Evolutionary conservation across 2,329 filamentous ascomycete species (phyloP).

Genomic region (Aspergillus pseudotamarii): DNA sequence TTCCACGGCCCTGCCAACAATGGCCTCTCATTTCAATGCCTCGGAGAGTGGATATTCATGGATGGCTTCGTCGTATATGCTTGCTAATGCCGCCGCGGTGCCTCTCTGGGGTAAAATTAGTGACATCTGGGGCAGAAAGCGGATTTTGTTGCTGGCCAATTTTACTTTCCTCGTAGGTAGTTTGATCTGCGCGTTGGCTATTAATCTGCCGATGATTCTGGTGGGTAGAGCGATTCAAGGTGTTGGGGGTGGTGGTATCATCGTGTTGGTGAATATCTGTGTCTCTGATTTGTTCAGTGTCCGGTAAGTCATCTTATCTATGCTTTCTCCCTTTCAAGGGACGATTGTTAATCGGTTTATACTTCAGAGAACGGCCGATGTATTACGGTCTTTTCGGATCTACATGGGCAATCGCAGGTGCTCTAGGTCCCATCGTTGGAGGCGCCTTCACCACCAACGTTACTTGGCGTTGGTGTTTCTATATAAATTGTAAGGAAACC

Average conservation of each 20-base stretch:
- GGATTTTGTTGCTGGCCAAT: conserved; percentile 62
- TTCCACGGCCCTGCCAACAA: conserved; percentile 50
- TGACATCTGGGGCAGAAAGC: conserved; percentile 70
- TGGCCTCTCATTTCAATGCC: conserved; percentile 46
- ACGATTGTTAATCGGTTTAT: conserved; percentile 11
- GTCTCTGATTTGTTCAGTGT: conserved; percentile 67
- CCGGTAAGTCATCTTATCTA: conserved; percentile 37
- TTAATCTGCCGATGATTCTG: conserved; percentile 65
- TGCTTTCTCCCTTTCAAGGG: neutral
- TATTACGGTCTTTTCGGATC: conserved; percentile 66
- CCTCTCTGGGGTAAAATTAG: conserved; percentile 66
- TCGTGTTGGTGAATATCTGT: conserved; percentile 65
- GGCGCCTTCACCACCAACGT: conserved; percentile 63
- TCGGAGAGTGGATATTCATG: conserved; percentile 50
- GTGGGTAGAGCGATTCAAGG: conserved; percentile 65
- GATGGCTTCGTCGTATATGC: conserved; percentile 51
- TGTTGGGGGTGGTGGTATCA: conserved; percentile 64
- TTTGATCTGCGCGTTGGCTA: conserved; percentile 60
- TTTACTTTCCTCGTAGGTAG: conserved; percentile 65
- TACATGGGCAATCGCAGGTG: conserved; percentile 64
- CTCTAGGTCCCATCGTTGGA: conserved; percentile 63
- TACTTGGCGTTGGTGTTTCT: conserved; percentile 64
- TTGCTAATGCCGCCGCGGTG: conserved; percentile 52
- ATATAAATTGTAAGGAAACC: conserved; percentile 54
- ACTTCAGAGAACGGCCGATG: conserved; percentile 54